Base-by-base conservation (phyloP, 164 flowering plant species). In the Vitis riparia region DNA sequence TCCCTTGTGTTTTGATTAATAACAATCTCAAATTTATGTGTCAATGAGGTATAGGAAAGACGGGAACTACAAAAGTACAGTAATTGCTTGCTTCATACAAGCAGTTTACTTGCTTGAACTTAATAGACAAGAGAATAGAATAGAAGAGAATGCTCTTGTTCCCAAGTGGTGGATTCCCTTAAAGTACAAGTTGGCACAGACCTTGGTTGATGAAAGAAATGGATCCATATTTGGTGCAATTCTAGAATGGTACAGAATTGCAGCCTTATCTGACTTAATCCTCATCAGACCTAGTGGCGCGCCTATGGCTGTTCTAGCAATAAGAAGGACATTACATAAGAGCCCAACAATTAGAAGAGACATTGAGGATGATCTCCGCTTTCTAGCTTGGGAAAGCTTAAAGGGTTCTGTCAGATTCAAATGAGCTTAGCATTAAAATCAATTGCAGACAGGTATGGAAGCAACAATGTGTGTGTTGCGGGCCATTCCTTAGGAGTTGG, bases 151-250 rank as follows among this genome's bases (percentile, higher is more conserved):
- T 32, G 93, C 89, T 15, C 88, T 93, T 16, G 99, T 98, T 60
- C 94, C 99, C 44, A 95, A 91, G 61, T 95, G 98, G 97, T 95
- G 94, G 98, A 80, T 82, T 23, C 94, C 97, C 53, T 95, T 91
- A 72, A 95, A 91, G 77, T 95, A 91, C 87, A 95, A 85, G 75
- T 77, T 95, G 10, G 47, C 75, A 2, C 83, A 82, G 60, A 88
- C 88, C 9, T 61, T 89, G 58, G 74, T 82, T 9, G 98, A 94
- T 55, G 90, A 91, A 69, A 82, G 98, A 75, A 98, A 95, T 63
- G 93, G 92, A 19, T 95, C 98, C 3, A 87, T 91, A 48, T 95
- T 79, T 62, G 99, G 98, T 10, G 99, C 98, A 55, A 70, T 95
- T 60, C 71, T 95, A 8, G 98, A 93, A 79, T 95, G 99, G 98